Conservation (phyloP, 768 basidiomycete species). For the Crassisporium funariophilum region DNA sequence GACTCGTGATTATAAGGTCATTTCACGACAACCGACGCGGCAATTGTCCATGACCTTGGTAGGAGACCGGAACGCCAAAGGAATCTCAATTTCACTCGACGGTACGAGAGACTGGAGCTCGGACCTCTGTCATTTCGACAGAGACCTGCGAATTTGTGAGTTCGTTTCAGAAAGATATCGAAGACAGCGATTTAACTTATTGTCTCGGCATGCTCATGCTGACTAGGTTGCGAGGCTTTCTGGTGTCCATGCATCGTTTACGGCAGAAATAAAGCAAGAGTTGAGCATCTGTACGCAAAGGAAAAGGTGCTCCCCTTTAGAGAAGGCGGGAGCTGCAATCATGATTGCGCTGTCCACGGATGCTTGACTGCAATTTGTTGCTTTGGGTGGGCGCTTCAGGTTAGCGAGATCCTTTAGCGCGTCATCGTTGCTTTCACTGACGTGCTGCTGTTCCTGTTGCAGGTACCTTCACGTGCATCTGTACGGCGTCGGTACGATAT, state of each 20-base stretch:
- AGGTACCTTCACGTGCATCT: constrained; percentile 15
- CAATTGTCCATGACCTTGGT: constrained; percentile 6
- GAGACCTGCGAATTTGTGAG: constrained; percentile 18
- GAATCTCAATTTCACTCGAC: constrained; percentile 9
- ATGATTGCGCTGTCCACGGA: constrained; percentile 16
- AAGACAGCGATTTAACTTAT: not conserved
- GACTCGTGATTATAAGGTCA: not conserved
- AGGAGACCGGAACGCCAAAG: constrained; percentile 16
- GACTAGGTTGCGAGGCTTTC: constrained; percentile 17
- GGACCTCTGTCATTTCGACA: constrained; percentile 18
- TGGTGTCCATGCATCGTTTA: constrained; percentile 21
- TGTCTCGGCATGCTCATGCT: not conserved
- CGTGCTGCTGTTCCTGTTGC: not conserved
- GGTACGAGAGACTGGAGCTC: constrained; percentile 24
- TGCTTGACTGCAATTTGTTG: constrained; percentile 18
- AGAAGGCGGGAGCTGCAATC: constrained; percentile 12
- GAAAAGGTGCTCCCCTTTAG: constrained; percentile 5
- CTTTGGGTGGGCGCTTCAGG: constrained; percentile 23
- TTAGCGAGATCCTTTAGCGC: constrained; percentile 1
- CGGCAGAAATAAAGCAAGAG: constrained; percentile 18
- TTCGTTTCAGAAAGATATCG: not conserved
- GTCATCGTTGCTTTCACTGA: not conserved
- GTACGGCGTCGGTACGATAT: constrained; percentile 35
- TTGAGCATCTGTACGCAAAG: constrained; percentile 16
- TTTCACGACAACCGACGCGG: constrained; percentile 10